Percentiles rank a stretch among this genome's conserved stretches.
Conservation (phyloP, 208 protist species). For the Tritrichomonas foetus region DNA sequence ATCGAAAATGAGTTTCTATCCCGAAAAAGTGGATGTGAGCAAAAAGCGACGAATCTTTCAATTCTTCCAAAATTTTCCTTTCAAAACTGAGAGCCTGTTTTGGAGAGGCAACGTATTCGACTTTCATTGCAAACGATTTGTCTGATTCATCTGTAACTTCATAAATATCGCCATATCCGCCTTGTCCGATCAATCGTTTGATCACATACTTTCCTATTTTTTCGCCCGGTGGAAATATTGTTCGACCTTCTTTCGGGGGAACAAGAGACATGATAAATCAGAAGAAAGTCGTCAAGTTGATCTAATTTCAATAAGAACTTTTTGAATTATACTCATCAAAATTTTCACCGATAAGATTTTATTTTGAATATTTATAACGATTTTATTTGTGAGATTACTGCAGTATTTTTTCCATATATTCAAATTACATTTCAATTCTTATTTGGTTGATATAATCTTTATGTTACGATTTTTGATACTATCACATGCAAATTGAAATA, state of each 20-base stretch:
- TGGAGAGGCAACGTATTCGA: background rate
- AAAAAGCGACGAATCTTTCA: background rate
- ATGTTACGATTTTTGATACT: background rate
- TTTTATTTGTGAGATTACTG: background rate
- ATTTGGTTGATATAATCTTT: background rate
- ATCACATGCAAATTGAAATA: background rate
- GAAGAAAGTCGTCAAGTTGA: no score
- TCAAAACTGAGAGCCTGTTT: background rate
- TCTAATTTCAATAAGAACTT: no score
- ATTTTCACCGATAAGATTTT: background rate
- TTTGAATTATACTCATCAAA: background rate
- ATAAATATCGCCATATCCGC: conserved; percentile 31
- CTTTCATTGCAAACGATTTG: background rate
- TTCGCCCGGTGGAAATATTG: background rate
- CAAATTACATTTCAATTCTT: background rate
- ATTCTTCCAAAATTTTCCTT: background rate
- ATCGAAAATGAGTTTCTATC: background rate
- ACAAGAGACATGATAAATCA: no score
- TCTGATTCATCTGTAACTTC: background rate
- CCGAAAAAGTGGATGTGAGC: background rate
- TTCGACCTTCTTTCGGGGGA: background rate
- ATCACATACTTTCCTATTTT: background rate
- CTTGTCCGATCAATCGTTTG: background rate
- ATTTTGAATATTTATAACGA: background rate
- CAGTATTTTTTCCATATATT: background rate